These are phyloP conservation scores for Tetratostichococcus sp. DNA, from an alignment of 139 green algal genomes.

Conservation along the genomic window DNA sequence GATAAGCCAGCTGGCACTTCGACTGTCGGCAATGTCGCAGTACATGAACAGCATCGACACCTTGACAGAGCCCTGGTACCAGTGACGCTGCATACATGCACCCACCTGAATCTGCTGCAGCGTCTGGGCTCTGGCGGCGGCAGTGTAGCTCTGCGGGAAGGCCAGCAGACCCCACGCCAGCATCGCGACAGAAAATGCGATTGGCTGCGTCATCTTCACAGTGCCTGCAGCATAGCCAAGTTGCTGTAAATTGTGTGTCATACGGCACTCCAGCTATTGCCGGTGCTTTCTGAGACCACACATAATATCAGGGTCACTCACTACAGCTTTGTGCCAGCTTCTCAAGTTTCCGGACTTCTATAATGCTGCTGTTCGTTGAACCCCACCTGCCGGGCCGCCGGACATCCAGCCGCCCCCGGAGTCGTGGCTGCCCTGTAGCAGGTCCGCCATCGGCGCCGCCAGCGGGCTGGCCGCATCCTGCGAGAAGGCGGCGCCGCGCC, in stretches of 20 bases:
- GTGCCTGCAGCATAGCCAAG: constrained; percentile 36
- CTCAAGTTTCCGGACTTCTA: too few relatives aligned
- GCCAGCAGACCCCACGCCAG: constrained; percentile 61
- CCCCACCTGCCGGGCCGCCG: constrained; percentile 30
- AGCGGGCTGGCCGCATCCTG: not conserved
- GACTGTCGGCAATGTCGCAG: too few relatives aligned
- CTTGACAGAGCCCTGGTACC: too few relatives aligned
- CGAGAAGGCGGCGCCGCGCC: not conserved
- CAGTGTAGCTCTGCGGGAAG: constrained; percentile 43
- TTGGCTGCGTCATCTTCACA: constrained; percentile 66
- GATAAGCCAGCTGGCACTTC: too few relatives aligned
- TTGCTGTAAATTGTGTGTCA: not conserved
- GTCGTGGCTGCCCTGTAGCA: not conserved
- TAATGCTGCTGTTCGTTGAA: too few relatives aligned
- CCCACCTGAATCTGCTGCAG: not conserved
- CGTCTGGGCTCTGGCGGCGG: not conserved
- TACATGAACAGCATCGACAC: too few relatives aligned
- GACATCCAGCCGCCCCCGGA: constrained; percentile 41
- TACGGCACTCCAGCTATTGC: too few relatives aligned
- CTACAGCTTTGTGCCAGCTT: too few relatives aligned
- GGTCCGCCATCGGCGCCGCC: too few relatives aligned
- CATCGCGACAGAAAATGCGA: constrained; percentile 61
- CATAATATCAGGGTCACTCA: too few relatives aligned
- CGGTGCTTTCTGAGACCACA: too few relatives aligned
- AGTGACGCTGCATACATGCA: too few relatives aligned